Base-by-base conservation (phyloP, 106 monocot genomes). In the Narthecium ossifragum region DNA sequence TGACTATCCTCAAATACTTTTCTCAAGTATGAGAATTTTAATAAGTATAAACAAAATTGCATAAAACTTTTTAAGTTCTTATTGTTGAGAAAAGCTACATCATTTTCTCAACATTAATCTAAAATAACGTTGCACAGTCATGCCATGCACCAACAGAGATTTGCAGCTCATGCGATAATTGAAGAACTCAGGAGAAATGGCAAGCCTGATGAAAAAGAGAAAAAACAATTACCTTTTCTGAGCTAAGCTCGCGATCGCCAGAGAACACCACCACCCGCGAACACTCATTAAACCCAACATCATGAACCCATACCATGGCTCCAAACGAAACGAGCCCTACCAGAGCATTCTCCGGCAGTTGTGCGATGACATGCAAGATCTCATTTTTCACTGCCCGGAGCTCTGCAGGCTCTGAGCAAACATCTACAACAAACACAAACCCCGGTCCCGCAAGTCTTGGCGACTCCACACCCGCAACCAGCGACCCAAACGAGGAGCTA, bases 301-400 rank as follows among this genome's bases (percentile, higher is more conserved):
- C 91, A 62, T 88, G 81, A 39, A 98, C 87, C 62, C 59, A 75
- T 31, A 91, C 98, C 80, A 85, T 85, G 6, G 75, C 64, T 14
- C 74, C 81, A 52, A 98, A 98, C 2, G 91, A 78, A 2, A 98
- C 79, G 64, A 98, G 53, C 34, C 84, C 91, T 2, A 98, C 87
- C 68, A 78, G 8, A 4, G 70, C 61, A 8, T 57, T 77, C 73
- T 98, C 91, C 20, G 91, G 87, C 52, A 98, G 71, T 57, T 73
- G 70, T 15, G 87, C 86, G 49, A 88, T 58, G 8, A 75, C 79
- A 36, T 73, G 69, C 74, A 81, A 62, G 15, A 98, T 59, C 84
- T 98, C 84, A 13, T 70, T 77, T 46, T 82, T 91, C n/a, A 98
- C 47, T 47, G 53, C 80, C 36, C 33, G 31, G 59, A 98, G 63